Evolutionary conservation across 257 asterid species (phyloP).

Genomic region (Scutellaria baicalensis): DNA sequence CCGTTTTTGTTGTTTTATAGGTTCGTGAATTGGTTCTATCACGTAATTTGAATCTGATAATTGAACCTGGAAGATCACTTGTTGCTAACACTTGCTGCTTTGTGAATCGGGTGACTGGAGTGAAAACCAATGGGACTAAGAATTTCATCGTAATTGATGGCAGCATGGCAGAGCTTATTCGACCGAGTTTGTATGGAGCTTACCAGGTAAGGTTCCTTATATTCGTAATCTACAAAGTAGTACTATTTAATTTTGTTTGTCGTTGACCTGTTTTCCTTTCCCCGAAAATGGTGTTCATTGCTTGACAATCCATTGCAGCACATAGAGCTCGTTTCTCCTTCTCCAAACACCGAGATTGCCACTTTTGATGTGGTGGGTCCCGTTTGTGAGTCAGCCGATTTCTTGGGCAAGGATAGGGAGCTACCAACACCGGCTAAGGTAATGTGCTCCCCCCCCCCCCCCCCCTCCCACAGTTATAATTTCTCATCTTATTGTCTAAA

Average conservation of each 20-base stretch:
- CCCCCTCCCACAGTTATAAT: neutral
- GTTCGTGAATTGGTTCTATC: constrained; percentile 84
- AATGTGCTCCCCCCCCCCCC: neutral
- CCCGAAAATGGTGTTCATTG: neutral
- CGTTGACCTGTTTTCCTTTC: neutral
- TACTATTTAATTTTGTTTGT: neutral
- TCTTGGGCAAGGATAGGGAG: constrained; percentile 88
- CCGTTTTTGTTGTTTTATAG: constrained; percentile 29
- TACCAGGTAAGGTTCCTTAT: constrained; percentile 54
- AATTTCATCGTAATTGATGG: constrained; percentile 91
- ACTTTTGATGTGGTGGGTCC: constrained; percentile 92
- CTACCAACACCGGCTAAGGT: constrained; percentile 80
- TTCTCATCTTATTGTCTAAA: neutral
- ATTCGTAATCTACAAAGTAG: neutral
- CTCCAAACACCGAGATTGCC: constrained; percentile 46
- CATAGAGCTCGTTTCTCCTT: constrained; percentile 86
- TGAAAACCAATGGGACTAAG: constrained; percentile 87
- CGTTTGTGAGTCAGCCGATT: constrained; percentile 94
- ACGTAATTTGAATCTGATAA: constrained; percentile 77
- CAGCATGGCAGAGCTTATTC: constrained; percentile 96
- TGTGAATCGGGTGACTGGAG: constrained; percentile 88
- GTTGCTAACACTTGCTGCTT: constrained; percentile 97
- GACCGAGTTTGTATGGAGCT: constrained; percentile 89
- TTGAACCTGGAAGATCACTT: constrained; percentile 92
- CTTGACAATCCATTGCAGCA: constrained; percentile 49